A percentile compares a stretch with the other conserved stretches of the same genome.
These are phyloP conservation scores for Microthlaspi erraticum DNA, from an alignment of 345 rosid genomes.

Conservation along the genomic window DNA sequence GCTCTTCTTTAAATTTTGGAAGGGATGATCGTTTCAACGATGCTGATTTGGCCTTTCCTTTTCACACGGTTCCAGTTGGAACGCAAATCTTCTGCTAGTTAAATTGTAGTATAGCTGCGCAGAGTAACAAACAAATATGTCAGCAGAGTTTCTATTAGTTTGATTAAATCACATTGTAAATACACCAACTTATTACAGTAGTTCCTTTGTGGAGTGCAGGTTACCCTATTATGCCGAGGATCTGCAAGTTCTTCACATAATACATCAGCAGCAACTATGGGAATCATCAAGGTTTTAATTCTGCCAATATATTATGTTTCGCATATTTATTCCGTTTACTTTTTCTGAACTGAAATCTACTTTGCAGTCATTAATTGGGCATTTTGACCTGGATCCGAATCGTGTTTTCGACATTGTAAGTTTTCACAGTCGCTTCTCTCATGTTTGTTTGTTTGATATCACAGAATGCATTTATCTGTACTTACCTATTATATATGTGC, in stretches of 20 bases:
- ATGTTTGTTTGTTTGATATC: slow-evolving; percentile 27
- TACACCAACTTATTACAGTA: slow-evolving; percentile 31
- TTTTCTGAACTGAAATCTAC: slow-evolving; percentile 40
- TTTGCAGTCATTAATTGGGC: slow-evolving; percentile 97
- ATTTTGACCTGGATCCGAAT: slow-evolving; percentile 97
- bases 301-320: slow-evolving; percentile 14
- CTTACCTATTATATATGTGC: slow-evolving; percentile 27
- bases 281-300: slow-evolving; percentile 84
- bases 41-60: slow-evolving; percentile 34
- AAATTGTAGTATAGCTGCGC: slow-evolving; percentile 9
- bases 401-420: slow-evolving; percentile 99
- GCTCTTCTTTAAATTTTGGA: slow-evolving; percentile 21
- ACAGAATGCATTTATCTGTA: slow-evolving; percentile 26
- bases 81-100: slow-evolving; percentile 39
- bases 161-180: slow-evolving; percentile 12
- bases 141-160: slow-evolving; percentile 29
- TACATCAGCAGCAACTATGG: slow-evolving; percentile 78
- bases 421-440: slow-evolving; percentile 29
- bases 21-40: slow-evolving; percentile 22
- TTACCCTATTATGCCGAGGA: slow-evolving; percentile 87
- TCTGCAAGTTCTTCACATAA: slow-evolving; percentile 67
- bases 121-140: slow-evolving; percentile 20
- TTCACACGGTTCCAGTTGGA: slow-evolving; percentile 30
- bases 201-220: slow-evolving; percentile 52
- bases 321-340: slow-evolving; percentile 10